Evolutionary conservation across 352 stramenopile genomes (phyloP), one percentile per base, ranked within the genome.

Genomic region (Phytophthora lateralis): DNA sequence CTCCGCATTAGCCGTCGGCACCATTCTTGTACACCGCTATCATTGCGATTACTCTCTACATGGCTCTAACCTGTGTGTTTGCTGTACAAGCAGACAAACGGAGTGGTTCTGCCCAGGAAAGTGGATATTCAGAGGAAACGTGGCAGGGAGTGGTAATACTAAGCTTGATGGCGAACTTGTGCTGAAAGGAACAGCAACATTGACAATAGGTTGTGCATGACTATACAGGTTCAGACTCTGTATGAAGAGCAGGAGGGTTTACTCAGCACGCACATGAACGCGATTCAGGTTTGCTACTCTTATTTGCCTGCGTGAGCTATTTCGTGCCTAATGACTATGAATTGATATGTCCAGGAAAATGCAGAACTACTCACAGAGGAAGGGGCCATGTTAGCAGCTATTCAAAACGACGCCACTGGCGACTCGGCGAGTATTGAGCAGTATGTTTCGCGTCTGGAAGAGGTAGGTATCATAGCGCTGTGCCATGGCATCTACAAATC

Each of bases 231-330:
- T 1, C 84, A 98, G 63, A 90, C 80, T 17, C 63, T 99, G 9
- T 98, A 98, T 55, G 96, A 98, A 73, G 89, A 99, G 55, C 96
- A 99, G 81, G 97, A 99, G 64, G 78, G 85, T 8, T 69, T 99
- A 30, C 72, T 99, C 39, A 98, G 98, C 52, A 71, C 92, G 15
- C 97, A 99, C 78, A 99, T 99, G 96, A 95, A 78, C 39, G 89
- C 92, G 29, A 98, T 98, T 60, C 91, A 97, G 81, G 90, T 96
- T 62, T 32, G 55, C 4, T 11, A 8, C 38, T 9, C 10, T 3
- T 24, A 24, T 24, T 24, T 24, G 21, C 3, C 21, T 30, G 26
- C 26, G 7, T 30, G 26, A 2, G 26, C 10, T 21, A 34, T n/a
- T 6, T 21, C 4, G n/a, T 43, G 17, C 12, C 49, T 61, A 46